These are phyloP conservation scores for Kuraishia piskuri DNA, from an alignment of 805 yeast species.

Conservation along the genomic window DNA sequence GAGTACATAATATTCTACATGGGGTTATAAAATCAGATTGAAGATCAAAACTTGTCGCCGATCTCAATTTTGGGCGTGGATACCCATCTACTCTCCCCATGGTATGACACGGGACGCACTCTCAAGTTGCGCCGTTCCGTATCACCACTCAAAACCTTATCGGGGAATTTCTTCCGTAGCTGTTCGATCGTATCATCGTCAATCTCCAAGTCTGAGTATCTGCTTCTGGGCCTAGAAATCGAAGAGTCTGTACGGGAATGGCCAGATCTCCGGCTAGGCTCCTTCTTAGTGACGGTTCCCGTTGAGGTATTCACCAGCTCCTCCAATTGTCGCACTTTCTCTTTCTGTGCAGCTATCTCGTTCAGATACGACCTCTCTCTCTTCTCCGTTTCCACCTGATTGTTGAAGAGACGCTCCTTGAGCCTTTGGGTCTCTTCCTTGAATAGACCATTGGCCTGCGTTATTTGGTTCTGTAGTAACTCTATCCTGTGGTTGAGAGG, in stretches of 20 bases:
- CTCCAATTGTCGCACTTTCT: neutral
- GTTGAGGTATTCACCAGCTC: neutral
- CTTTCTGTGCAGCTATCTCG: neutral
- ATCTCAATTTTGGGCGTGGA: neutral
- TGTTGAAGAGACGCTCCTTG: conserved; percentile 4
- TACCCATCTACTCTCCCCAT: neutral
- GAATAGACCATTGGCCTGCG: conserved; percentile 4
- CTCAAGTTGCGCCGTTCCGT: no score
- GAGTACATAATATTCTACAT: no score
- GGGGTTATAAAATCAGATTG: no score
- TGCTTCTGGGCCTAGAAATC: neutral
- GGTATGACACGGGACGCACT: neutral
- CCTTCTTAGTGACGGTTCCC: neutral
- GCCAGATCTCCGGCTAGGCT: neutral
- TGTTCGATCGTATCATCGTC: neutral
- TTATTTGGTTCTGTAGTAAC: conserved; percentile 5
- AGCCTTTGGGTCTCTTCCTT: conserved; percentile 6
- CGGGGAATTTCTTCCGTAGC: neutral
- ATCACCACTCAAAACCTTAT: neutral
- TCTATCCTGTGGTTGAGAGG: neutral
- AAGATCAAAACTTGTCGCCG: neutral
- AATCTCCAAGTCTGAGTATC: neutral
- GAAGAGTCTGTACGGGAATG: neutral
- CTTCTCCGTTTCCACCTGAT: neutral
- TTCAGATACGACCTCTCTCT: neutral